Evolutionary conservation across 352 stramenopile species (phyloP).

Genomic region (Pythium phragmiticola): DNA sequence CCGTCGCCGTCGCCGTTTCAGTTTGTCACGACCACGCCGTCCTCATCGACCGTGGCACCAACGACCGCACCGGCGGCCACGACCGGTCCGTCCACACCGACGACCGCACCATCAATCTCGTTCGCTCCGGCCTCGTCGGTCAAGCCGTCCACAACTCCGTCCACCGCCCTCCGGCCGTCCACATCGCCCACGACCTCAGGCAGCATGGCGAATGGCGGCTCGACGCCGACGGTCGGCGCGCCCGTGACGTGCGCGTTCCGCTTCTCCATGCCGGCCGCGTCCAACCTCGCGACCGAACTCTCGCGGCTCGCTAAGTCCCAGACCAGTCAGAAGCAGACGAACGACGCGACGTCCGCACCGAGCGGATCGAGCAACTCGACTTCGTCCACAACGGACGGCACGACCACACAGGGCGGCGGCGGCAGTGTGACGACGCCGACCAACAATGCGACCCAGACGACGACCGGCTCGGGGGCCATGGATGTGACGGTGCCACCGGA

Average conservation of each 20-base stretch:
- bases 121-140: neutral
- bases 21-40: neutral
- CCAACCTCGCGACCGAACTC: slow-evolving; percentile 27
- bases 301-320: slow-evolving; percentile 1
- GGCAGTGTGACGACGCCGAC: neutral
- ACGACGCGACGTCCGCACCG: slow-evolving; percentile 4
- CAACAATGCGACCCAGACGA: neutral
- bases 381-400: neutral
- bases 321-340: slow-evolving; percentile 17
- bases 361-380: slow-evolving; percentile 1
- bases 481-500: slow-evolving; percentile 8
- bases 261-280: slow-evolving; percentile 28
- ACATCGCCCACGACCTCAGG: slow-evolving; percentile 1
- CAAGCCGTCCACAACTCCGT: slow-evolving; percentile 7
- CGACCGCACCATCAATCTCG: neutral
- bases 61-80: slow-evolving; percentile 6
- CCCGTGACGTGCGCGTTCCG: slow-evolving; percentile 30
- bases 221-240: slow-evolving; percentile 5
- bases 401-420: neutral
- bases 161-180: slow-evolving; percentile 3
- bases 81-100: slow-evolving; percentile 2
- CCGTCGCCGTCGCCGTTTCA: neutral
- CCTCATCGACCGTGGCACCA: neutral
- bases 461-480: slow-evolving; percentile 1
- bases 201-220: slow-evolving; percentile 3